Base-by-base conservation (phyloP, 148 eudicot genomes). In the Rhododendron ferrugineum region DNA sequence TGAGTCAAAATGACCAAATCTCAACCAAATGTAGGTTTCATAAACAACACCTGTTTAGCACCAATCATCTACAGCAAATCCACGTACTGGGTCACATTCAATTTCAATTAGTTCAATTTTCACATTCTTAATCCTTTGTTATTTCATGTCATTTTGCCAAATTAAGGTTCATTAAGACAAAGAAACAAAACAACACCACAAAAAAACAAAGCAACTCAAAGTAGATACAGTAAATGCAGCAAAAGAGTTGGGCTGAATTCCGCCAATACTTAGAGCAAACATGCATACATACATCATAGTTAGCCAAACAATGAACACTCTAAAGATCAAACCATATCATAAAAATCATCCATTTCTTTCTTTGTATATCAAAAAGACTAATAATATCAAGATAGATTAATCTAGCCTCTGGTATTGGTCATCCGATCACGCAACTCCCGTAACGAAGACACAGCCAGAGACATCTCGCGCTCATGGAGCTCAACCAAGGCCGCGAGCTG, bases 171-270 rank as follows among this genome's bases (percentile, higher is more conserved):
- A 40, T 11, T 52, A 80, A 80, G 54, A 4, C 44, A 52, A 80
- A 40, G 42, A 40, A 40, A 40, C 42, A 40, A 40, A 56, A 56
- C 22, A 20, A 56, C 16, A 49, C 54, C 15, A 56, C 62, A 56
- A 56, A 56, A 56, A 0, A 5, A 18, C 44, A 2, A 6, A 76
- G 32, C 11, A 49, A 80, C 52, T 5, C 23, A 11, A 15, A 36
- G 50, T 89, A 50, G 98, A 95, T 91, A 88, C 83, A 78, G 85
- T 88, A 44, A 94, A 91, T 1, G 82, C 46, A 0, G 88, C 42
- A 40, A 40, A 5, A 40, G 42, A 40, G 42, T 40, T 40, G 42
- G 42, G 42, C 42, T 5, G 42, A 40, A 40, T 40, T 40, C 42
- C 42, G 42, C 42, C 42, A 40, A 40, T 40, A 40, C 42, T 40